These are phyloP conservation scores for Penicillium lividum DNA, from an alignment of 495 filamentous ascomycete genomes.

Conservation along the genomic window DNA sequence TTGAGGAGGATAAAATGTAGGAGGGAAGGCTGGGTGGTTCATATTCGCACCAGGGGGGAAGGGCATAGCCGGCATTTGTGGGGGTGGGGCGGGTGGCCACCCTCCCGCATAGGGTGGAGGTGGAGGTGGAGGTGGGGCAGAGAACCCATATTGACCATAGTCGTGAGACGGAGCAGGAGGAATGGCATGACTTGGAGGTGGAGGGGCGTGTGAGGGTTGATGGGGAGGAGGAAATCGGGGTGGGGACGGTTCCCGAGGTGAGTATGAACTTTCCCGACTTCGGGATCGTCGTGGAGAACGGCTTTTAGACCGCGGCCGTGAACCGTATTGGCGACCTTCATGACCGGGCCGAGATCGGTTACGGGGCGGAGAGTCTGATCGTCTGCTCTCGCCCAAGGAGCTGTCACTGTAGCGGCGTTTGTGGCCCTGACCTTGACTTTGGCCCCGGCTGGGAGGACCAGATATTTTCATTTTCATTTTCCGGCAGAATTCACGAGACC, in stretches of 20 bases:
- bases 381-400: constrained; percentile 32
- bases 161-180: constrained; percentile 23
- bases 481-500: constrained; percentile 78
- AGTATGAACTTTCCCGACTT: constrained; percentile 51
- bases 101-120: constrained; percentile 51
- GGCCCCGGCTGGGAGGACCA: constrained; percentile 25
- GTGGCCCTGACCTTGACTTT: constrained; percentile 37
- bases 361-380: constrained; percentile 31
- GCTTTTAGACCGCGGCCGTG: constrained; percentile 24
- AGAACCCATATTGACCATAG: constrained; percentile 19
- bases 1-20: constrained; percentile 20
- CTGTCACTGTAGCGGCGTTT: constrained; percentile 54
- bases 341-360: constrained; percentile 17
- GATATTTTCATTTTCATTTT: constrained; percentile 67
- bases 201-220: constrained; percentile 27
- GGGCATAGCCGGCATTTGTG: constrained; percentile 22
- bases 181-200: constrained; percentile 24
- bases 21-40: constrained; percentile 30
- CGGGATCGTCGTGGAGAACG: constrained; percentile 31
- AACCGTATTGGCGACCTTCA: constrained; percentile 10
- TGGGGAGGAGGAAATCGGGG: constrained; percentile 32
- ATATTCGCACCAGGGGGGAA: constrained; percentile 25
- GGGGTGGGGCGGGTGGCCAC: constrained; percentile 52
- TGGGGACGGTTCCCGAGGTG: constrained; percentile 36
- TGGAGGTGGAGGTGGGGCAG: constrained; percentile 42